Evolutionary conservation across 1,284 basidiomycete genomes (phyloP).

Genomic region (Apiotrichum porosum): DNA sequence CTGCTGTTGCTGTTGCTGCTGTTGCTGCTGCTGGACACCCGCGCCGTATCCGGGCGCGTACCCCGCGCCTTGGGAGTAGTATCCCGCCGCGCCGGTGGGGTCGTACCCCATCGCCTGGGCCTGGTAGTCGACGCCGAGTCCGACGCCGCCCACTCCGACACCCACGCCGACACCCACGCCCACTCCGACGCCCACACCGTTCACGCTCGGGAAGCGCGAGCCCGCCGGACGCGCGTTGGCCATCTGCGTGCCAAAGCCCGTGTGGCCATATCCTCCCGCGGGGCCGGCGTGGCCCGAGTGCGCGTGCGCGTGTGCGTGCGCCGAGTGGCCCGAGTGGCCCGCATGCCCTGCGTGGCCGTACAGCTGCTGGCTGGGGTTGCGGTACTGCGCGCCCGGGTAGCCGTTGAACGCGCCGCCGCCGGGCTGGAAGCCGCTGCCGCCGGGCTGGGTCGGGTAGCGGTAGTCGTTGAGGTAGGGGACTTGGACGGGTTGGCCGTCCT

Average conservation of each 20-base stretch:
- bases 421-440: slow-evolving; percentile 4
- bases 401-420: slow-evolving; percentile 3
- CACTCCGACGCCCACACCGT: slow-evolving; percentile 2
- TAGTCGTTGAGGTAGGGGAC: slow-evolving; percentile 1
- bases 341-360: slow-evolving; percentile 9
- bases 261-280: slow-evolving; percentile 12
- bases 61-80: slow-evolving; percentile 2
- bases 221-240: slow-evolving; percentile 1
- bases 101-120: slow-evolving; percentile 11
- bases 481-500: slow-evolving; percentile 3
- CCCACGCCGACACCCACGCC: not conserved
- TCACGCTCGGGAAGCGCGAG: slow-evolving; percentile 2
- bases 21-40: not conserved
- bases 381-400: slow-evolving; percentile 10
- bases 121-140: slow-evolving; percentile 4
- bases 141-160: not conserved
- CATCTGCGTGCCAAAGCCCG: slow-evolving; percentile 19
- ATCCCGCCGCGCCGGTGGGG: not conserved
- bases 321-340: too few relatives aligned
- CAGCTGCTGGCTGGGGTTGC: slow-evolving; percentile 2
- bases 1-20: slow-evolving; percentile 9
- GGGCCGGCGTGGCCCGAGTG: too few relatives aligned
- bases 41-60: not conserved
- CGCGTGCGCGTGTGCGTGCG: too few relatives aligned
- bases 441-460: slow-evolving; percentile 3